phyloP scores from a whole-genome alignment of 176 grass and related monocot species.

The Saccharum spontaneum region DNA sequence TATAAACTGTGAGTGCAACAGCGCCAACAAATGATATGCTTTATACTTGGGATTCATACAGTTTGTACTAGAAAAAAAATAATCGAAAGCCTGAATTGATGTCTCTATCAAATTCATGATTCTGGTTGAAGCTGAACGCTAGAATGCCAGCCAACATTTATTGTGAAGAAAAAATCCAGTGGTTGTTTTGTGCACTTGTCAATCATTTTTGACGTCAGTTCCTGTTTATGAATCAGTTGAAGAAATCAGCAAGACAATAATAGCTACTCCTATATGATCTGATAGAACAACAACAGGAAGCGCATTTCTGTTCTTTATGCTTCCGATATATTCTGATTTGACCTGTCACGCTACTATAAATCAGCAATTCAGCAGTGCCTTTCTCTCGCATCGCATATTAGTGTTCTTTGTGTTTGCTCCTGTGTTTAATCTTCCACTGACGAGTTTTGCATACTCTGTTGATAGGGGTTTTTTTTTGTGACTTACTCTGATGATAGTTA shows the following conservation, averaged over 20 bases:
- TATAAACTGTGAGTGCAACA: not conserved
- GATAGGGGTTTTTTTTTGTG: too few species aligned
- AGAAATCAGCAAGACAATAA: slow-evolving; percentile 14
- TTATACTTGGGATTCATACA: too few species aligned
- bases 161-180: slow-evolving; percentile 20
- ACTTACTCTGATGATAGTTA: too few species aligned
- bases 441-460: not conserved
- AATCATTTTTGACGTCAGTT: slow-evolving; percentile 17
- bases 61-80: not conserved
- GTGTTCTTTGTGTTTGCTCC: not conserved
- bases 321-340: not conserved
- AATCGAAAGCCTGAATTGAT: not conserved
- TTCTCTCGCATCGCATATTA: not conserved
- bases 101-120: slow-evolving; percentile 27
- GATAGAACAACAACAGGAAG: not conserved
- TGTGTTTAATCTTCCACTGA: not conserved
- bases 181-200: slow-evolving; percentile 12
- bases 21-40: too few species aligned
- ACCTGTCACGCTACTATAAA: not conserved
- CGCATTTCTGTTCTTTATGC: not conserved
- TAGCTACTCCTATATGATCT: not conserved
- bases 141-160: slow-evolving; percentile 17
- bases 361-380: not conserved
- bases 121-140: slow-evolving; percentile 19
- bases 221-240: slow-evolving; percentile 29